Base-by-base conservation (phyloP, 2,329 filamentous ascomycete species). In the Juglanconis juglandina region DNA sequence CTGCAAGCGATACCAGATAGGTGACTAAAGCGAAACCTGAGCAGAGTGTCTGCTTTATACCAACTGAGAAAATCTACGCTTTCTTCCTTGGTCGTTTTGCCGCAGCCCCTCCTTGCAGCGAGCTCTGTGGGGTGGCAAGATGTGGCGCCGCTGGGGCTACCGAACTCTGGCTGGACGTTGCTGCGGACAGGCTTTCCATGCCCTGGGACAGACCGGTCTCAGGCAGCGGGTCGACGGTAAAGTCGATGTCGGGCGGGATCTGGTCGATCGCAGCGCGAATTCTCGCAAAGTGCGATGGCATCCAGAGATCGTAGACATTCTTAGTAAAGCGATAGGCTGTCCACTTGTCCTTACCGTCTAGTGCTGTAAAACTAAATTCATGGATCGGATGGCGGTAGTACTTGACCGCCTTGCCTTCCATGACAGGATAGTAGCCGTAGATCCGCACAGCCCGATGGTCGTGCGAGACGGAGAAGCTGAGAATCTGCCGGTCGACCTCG, bases 401-500 rank as follows among this genome's bases (percentile, higher is more conserved):
- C 30, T 69, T 70, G 11, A 62, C 35, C 32, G 42, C 51, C 1
- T 70, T 66, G 10, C 65, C 66, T 24, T 69, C 57, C n/a, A 78
- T 71, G 2, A 75, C 69, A 2, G 75, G 66, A 60, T 79, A 79
- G 56, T 78, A 68, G 34, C 73, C 73, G 62, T 76, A 77, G 42
- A 79, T 78, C 32, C 70, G 61, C 5, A 76, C 73, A 1, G 62
- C 63, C 2, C 42, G 11, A 46, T 72, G 48, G 64, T 75, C 70
- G 49, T 75, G 67, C 8, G 75, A 78, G 63, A 79, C 63, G 4
- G 76, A 80, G 61, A 79, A 81, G 32, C 69, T 71, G 7, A 79
- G 69, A 33, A 80, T 74, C 63, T 78, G 66, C 17, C 71, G 70
- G 63, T 78, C 11, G 34, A 78, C 55, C 61, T 78, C 73, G 3